These are phyloP conservation scores for Botrytis porri DNA, from an alignment of 2,329 filamentous ascomycete species.

Conservation along the genomic window DNA sequence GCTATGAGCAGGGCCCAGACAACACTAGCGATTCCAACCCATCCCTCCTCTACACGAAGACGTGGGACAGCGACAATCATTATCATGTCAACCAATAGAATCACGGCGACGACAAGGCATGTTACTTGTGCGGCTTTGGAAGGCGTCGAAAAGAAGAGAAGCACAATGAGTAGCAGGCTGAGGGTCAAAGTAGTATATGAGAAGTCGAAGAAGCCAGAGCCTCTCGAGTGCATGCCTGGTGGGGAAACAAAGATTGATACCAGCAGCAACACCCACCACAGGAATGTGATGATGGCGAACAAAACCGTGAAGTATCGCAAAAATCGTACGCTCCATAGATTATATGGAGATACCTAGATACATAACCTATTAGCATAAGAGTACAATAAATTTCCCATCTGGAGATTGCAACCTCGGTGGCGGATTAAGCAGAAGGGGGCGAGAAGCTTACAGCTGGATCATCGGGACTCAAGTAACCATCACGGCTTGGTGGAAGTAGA, in stretches of 20 bases:
- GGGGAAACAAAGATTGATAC: constrained; percentile 88
- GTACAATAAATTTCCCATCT: neutral
- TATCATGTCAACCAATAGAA: constrained; percentile 73
- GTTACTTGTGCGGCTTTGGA: constrained; percentile 75
- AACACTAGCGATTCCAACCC: constrained; percentile 84
- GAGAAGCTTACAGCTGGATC: constrained; percentile 67
- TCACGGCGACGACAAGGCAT: constrained; percentile 61
- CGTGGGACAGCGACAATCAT: constrained; percentile 73
- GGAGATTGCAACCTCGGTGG: neutral
- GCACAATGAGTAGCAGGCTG: constrained; percentile 69
- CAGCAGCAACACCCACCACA: constrained; percentile 94
- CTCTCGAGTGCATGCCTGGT: constrained; percentile 78
- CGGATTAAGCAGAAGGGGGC: neutral
- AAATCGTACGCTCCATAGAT: constrained; percentile 84
- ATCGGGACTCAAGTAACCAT: constrained; percentile 68
- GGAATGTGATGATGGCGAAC: constrained; percentile 70
- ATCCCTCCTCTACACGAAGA: constrained; percentile 79
- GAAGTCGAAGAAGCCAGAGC: constrained; percentile 90
- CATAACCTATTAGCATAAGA: neutral
- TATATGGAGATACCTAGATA: constrained; percentile 75
- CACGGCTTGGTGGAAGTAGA: constrained; percentile 33
- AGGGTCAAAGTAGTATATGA: constrained; percentile 76
- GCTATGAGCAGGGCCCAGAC: constrained; percentile 79
- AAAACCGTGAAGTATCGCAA: constrained; percentile 74
- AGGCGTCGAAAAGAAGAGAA: constrained; percentile 85